Percentiles rank a stretch among this genome's conserved stretches.
Evolutionary conservation across 306 rosid species (phyloP).

Genomic region (Pyrus betulifolia): DNA sequence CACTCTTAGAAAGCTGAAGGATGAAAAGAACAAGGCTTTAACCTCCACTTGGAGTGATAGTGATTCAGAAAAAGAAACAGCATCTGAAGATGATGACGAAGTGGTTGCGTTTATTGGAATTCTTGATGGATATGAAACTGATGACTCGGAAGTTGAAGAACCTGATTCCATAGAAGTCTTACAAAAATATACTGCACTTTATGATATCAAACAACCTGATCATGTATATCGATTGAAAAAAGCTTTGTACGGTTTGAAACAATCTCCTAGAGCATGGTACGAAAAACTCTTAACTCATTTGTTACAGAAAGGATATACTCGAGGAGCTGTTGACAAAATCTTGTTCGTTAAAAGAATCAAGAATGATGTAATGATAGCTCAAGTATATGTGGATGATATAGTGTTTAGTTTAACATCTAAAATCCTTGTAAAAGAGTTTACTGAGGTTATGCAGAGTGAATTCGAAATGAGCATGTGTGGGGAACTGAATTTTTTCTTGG

Average conservation of each 20-base stretch:
- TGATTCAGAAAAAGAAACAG: too few species aligned
- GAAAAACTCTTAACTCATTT: not conserved
- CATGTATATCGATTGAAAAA: not conserved
- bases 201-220: not conserved
- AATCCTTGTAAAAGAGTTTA: not conserved
- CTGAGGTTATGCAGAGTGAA: not conserved
- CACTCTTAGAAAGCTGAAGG: too few species aligned
- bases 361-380: not conserved
- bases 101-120: too few species aligned
- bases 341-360: not conserved
- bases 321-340: not conserved
- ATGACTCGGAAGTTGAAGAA: too few species aligned
- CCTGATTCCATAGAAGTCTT: too few species aligned
- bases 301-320: not conserved
- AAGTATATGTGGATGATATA: not conserved
- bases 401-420: not conserved
- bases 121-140: too few species aligned
- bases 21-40: too few species aligned
- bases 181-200: too few species aligned
- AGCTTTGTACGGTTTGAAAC: not conserved
- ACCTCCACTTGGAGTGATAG: too few species aligned
- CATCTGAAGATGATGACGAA: too few species aligned
- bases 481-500: not conserved
- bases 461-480: not conserved
- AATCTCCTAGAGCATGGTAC: not conserved